A percentile compares a stretch with the other conserved stretches of the same genome.
Evolutionary conservation across 345 rosid genomes (phyloP).

Genomic region (Lumnitzera racemosa): DNA sequence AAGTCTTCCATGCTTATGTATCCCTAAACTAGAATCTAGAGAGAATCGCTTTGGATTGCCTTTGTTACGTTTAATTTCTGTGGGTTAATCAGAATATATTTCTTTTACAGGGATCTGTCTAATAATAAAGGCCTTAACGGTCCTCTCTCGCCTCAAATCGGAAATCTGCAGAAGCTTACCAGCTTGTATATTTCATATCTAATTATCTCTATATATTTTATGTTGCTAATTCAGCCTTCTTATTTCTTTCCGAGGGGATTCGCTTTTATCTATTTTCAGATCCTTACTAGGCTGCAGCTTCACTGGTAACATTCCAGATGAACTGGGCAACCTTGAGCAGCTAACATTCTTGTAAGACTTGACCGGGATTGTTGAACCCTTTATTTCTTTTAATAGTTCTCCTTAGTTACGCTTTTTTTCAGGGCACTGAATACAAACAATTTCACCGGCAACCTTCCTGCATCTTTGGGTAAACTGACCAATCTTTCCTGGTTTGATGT

Average conservation of each 20-base stretch:
- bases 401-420: slow-evolving; percentile 5
- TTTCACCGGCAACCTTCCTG: slow-evolving; percentile 72
- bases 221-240: no score
- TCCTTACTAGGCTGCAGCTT: slow-evolving; percentile 74
- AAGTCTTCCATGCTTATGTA: slow-evolving; percentile 22
- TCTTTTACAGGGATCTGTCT: slow-evolving; percentile 70
- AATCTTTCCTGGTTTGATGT: slow-evolving; percentile 88
- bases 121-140: slow-evolving; percentile 70
- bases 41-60: not conserved
- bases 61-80: not conserved
- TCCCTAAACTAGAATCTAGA: not conserved
- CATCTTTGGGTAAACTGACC: slow-evolving; percentile 75
- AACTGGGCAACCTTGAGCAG: slow-evolving; percentile 72
- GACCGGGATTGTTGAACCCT: not conserved
- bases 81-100: not conserved
- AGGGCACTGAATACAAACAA: slow-evolving; percentile 96
- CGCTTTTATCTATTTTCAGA: no score
- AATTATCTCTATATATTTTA: no score
- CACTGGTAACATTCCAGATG: slow-evolving; percentile 71
- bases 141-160: slow-evolving; percentile 61
- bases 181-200: slow-evolving; percentile 38
- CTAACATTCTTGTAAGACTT: slow-evolving; percentile 76
- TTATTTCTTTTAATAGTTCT: not conserved
- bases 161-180: slow-evolving; percentile 65
- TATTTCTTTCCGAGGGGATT: no score